A percentile compares a stretch with the other conserved stretches of the same genome.
Conservation (phyloP, 2,329 filamentous ascomycete species). For the Didymella exigua region DNA sequence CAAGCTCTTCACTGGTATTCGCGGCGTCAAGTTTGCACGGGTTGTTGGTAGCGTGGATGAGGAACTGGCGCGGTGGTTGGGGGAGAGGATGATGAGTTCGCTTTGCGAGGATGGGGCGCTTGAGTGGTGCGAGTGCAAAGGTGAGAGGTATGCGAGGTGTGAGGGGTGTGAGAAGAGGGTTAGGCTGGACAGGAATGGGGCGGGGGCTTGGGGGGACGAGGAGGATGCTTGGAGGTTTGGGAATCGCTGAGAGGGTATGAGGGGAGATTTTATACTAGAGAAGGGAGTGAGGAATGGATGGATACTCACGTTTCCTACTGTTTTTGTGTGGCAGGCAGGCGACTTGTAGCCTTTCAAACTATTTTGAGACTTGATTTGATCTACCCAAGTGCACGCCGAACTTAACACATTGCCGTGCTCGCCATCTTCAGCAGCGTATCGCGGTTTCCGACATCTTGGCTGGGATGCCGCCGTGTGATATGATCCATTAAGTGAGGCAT, state of each 20-base stretch:
- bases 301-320: background rate
- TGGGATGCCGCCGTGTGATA: too few relatives aligned
- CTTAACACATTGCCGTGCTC: too few relatives aligned
- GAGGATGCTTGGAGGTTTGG: conserved; percentile 31
- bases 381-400: too few relatives aligned
- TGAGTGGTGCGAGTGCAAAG: conserved; percentile 36
- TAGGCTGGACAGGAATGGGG: conserved; percentile 7
- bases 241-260: conserved; percentile 16
- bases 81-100: conserved; percentile 52
- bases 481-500: too few relatives aligned
- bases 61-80: conserved; percentile 53
- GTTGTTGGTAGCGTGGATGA: conserved; percentile 52
- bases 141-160: conserved; percentile 39
- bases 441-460: too few relatives aligned
- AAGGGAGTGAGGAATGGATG: background rate
- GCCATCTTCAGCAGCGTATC: too few relatives aligned
- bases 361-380: background rate
- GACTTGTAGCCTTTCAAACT: background rate
- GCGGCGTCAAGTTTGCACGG: conserved; percentile 52
- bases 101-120: conserved; percentile 20
- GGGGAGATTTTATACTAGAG: background rate
- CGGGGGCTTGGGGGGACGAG: conserved; percentile 22
- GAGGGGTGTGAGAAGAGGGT: conserved; percentile 25
- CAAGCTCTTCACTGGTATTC: conserved; percentile 53
- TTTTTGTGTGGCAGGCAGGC: background rate